phyloP scores from a whole-genome alignment of 257 asterid species.

The Fraxinus anomala region DNA sequence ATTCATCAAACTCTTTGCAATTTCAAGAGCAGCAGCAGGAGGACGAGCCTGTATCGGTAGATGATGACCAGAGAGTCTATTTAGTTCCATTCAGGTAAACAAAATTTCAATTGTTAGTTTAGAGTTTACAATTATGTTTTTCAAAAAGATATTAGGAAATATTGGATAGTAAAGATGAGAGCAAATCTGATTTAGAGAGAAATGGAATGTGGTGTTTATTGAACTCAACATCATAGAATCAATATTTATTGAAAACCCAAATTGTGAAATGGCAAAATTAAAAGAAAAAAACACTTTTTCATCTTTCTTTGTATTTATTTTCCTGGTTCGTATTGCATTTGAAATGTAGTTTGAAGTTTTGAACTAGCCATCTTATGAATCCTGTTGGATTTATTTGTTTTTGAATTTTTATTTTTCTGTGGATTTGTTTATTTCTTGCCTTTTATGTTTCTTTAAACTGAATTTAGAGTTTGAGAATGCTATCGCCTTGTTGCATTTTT shows the following conservation, averaged over 20 bases:
- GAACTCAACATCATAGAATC: conserved; percentile 21
- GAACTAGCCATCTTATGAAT: conserved; percentile 25
- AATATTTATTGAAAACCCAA: not conserved
- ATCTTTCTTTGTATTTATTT: conserved; percentile 26
- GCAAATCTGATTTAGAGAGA: conserved; percentile 39
- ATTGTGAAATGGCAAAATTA: conserved; percentile 22
- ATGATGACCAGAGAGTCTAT: conserved; percentile 78
- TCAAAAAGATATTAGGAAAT: conserved; percentile 2
- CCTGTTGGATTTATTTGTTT: conserved; percentile 10
- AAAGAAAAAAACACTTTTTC: not conserved
- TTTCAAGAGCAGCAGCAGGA: conserved; percentile 33
- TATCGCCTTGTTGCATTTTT: not conserved
- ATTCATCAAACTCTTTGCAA: conserved; percentile 40
- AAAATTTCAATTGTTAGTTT: conserved; percentile 14
- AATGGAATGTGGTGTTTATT: conserved; percentile 25
- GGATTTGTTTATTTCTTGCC: not conserved
- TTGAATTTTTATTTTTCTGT: conserved; percentile 11
- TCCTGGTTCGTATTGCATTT: conserved; percentile 7
- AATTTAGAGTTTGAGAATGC: conserved; percentile 13
- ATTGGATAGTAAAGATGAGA: conserved; percentile 20
- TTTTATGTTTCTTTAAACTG: conserved; percentile 7
- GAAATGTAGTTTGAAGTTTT: conserved; percentile 23
- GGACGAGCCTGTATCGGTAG: conserved; percentile 42
- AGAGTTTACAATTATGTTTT: not conserved
- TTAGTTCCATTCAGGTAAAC: conserved; percentile 86